Base-by-base conservation (phyloP, 176 grass and related monocot species). In the sorghum (Sorghum bicolor) region DNA sequence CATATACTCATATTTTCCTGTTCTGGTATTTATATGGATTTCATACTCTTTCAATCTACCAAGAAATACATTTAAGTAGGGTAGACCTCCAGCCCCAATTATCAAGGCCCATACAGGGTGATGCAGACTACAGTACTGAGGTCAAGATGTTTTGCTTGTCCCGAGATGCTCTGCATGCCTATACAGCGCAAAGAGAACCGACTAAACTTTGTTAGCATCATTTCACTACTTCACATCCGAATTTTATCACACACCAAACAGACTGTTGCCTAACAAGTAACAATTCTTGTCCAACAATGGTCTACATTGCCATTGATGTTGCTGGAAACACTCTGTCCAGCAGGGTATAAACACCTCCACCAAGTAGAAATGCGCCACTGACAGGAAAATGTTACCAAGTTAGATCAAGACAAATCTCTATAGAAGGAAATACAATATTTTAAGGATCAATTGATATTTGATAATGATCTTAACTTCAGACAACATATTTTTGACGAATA, bases 331-430 rank as follows among this genome's bases (percentile, higher is more conserved):
- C 25, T 83, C 84, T 86, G 63, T 98, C 93, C 85, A 98, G 50
- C 43, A 98, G 77, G 25, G 96, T 95, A 74, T 95, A 95, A 70
- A 98, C 48, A 52, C 96, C 96, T 60, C 93, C 93, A 58, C 93
- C 91, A 29, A 98, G 85, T 66, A 98, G 80, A 85, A 98, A 94
- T 15, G 92, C 70, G 31, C 93, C 96, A 83, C 96, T 95, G 88
- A 47, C 76, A 80, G 80, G 9, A 58, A 67, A 78, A 47, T 71
- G 8, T 72, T 52, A 83, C 67, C 31, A 11, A 0, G 57, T 61
- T 26, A 61, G 57, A 61, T 61, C 43, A 67, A 74, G 3, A 30
- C 4, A 61, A 26, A 71, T 67, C 20, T 77, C 72, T 50, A 80
- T 25, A 15, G 82, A 72, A 62, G 13, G 25, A 69, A 75, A 58